Conservation (phyloP, 768 basidiomycete genomes). For the Lactifluus piperatus region DNA sequence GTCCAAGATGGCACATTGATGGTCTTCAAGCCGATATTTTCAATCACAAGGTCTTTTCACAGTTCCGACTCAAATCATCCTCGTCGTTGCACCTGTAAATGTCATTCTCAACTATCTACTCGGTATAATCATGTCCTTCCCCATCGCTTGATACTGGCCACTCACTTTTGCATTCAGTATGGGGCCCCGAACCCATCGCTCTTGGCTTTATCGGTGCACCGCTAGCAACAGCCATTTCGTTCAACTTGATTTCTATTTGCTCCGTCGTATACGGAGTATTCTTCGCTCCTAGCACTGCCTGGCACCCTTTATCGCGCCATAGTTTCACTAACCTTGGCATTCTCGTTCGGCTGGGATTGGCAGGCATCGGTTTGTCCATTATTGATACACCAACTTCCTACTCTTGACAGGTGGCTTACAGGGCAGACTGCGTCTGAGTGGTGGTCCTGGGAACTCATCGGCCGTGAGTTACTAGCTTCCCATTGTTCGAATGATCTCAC, state of each 20-base stretch:
- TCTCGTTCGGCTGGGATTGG: conserved; percentile 67
- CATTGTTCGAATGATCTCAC: not conserved
- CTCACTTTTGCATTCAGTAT: conserved; percentile 38
- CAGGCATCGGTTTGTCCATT: conserved; percentile 54
- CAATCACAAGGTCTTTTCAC: conserved; percentile 83
- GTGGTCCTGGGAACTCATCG: conserved; percentile 94
- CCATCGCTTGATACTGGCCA: not conserved
- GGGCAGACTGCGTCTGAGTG: conserved; percentile 85
- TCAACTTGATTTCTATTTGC: conserved; percentile 68
- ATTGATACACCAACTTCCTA: not conserved
- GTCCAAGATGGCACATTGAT: not conserved
- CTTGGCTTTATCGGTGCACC: conserved; percentile 92
- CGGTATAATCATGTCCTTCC: conserved; percentile 37
- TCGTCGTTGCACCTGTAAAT: conserved; percentile 82
- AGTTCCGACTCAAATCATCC: conserved; percentile 76
- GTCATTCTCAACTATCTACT: conserved; percentile 74
- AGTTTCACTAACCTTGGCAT: conserved; percentile 62
- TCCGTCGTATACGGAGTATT: conserved; percentile 57
- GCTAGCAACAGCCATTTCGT: conserved; percentile 78
- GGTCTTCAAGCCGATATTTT: conserved; percentile 49
- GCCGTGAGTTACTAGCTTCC: conserved; percentile 29
- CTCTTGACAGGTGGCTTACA: conserved; percentile 17
- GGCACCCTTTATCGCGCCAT: conserved; percentile 62
- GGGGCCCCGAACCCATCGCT: conserved; percentile 72
- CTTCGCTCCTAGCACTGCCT: conserved; percentile 63